Evolutionary conservation across 1,139 yeast genomes (phyloP), one percentile per base, ranked within the genome.

Genomic region (Pichia sp.): DNA sequence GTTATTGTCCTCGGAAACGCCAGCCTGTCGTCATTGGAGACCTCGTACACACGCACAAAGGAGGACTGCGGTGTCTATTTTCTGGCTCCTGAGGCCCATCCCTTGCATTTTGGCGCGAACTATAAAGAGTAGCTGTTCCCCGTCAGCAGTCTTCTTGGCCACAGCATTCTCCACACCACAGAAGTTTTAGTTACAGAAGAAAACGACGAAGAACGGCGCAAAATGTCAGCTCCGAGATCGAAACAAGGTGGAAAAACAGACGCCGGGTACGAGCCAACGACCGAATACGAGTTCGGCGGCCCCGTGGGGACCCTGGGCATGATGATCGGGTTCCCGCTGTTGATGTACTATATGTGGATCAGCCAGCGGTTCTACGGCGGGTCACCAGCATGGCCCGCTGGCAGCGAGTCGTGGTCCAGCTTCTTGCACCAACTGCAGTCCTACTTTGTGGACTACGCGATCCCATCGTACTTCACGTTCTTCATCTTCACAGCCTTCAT

Each of bases 321-420:
- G 97, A 83, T 93, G 84, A 68, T 81, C 50, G 96, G 96, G 2
- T 95, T 93, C 74, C 99, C 99, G 5, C 68, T 85, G 52, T 77
- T 95, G 67, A 93, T 93, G 99, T 89, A 87, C 80, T 93, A 93
- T 73, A 86, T 93, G 93, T 93, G 97, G 95, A 83, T 92, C 56
- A 81, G 92, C 67, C 93, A 95, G 57, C 79, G 82, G 62, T 90
- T 86, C 71, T 88, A 90, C 70, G 75, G 75, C 59, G 96, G 97
- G 3, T 69, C 74, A 49, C 78, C 89, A 41, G 90, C 96, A 29
- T 73, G 78, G 71, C 97, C 97, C 2, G 66, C 71, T 0, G 75
- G 70, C 2, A 85, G 75, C 49, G 86, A 92, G 70, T 61, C 84
- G 1, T 77, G 84, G 79, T 47, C 56, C 0, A 80, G 80, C 2